Evolutionary conservation across 257 asterid genomes (phyloP).

Genomic region (Asclepias syriaca): DNA sequence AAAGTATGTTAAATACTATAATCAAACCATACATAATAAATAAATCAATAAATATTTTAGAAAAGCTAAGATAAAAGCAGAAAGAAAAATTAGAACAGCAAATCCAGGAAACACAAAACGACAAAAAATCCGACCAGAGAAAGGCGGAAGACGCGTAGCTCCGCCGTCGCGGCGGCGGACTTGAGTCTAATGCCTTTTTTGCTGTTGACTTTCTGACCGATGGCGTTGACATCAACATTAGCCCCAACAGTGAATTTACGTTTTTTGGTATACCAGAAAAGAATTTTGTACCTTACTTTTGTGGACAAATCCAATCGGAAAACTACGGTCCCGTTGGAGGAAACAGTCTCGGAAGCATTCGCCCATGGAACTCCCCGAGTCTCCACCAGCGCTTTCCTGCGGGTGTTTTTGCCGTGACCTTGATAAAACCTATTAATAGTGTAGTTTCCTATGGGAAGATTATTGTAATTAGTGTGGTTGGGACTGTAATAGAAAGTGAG

Average conservation of each 20-base stretch:
- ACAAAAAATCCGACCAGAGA: conserved; percentile 10
- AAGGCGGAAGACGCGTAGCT: neutral
- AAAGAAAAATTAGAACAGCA: neutral
- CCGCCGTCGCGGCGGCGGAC: conserved; percentile 33
- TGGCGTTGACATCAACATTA: conserved; percentile 40
- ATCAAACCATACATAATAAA: neutral
- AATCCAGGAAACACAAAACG: conserved; percentile 13
- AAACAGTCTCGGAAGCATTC: conserved; percentile 32
- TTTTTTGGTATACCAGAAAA: conserved; percentile 45
- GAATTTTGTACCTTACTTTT: conserved; percentile 53
- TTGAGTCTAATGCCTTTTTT: conserved; percentile 53
- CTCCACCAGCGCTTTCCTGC: conserved; percentile 23
- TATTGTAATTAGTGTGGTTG: conserved; percentile 12
- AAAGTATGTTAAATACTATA: neutral
- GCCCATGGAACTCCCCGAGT: conserved; percentile 52
- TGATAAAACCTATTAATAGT: conserved; percentile 52
- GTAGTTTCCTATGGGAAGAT: conserved; percentile 36
- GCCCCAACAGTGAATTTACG: conserved; percentile 29
- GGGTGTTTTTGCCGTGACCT: conserved; percentile 58
- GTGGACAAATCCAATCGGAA: conserved; percentile 56
- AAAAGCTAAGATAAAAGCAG: neutral
- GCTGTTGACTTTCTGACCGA: conserved; percentile 42
- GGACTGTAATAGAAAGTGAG: conserved; percentile 36
- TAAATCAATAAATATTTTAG: neutral
- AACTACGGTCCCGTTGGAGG: conserved; percentile 28